Evolutionary conservation across 192 early-diverging fungal species (phyloP), one percentile per base, ranked within the genome.

Genomic region (Globomyces pollinis-pini): DNA sequence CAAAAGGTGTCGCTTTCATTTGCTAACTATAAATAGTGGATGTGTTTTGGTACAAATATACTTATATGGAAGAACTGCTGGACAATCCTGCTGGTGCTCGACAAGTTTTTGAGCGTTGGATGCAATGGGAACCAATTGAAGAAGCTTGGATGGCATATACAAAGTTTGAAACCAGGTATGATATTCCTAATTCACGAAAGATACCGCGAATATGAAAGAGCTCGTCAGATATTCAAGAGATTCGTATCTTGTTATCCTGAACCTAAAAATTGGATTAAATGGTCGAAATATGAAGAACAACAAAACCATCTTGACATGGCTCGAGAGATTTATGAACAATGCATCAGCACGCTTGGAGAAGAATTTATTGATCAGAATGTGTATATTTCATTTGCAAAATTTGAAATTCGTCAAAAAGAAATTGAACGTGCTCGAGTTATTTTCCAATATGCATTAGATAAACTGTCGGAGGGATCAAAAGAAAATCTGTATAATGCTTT

Each of bases 91-190:
- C 82, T 9, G 89, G 90, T 3, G 87, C 88, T 0, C 80, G 96
- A 8, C 87, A 89, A 33, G 88, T 99, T 23, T 99, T 99, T 83
- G 90, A 96, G 53, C 81, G 96, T 35, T 99, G 96, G 96, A 98
- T 99, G 95, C 81, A 88, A 53, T 98, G 96, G 94, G 93, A 97
- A 60, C 94, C 95, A 15, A 73, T 83, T 29, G 89, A 90, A 56
- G 86, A 84, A 16, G 92, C 91, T 1, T 99, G 96, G 96, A 71
- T 73, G 61, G 91, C 94, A 1, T 99, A 91, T 60, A 86, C 97
- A 42, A 91, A 94, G 70, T 86, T 98, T 67, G 96, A 99, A 64
- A 80, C 77, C 50, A 75, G 92, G 42, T n/a, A n/a, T n/a, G n/a
- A n/a, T n/a, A n/a, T n/a, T n/a, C n/a, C n/a, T n/a, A n/a, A n/a